Conservation (phyloP, 352 stramenopile genomes). For the Phytophthora palmivora region DNA sequence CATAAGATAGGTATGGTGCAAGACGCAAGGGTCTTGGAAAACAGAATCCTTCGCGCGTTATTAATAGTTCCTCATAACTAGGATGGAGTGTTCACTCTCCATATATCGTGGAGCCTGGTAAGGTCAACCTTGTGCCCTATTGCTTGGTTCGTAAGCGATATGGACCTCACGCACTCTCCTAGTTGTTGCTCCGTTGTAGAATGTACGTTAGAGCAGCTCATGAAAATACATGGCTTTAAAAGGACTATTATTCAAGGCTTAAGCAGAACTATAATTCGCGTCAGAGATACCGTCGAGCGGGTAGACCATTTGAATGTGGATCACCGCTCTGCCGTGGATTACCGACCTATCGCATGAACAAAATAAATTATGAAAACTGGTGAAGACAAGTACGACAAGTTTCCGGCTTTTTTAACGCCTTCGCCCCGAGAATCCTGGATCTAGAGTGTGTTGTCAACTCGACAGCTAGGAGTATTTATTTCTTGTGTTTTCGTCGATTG, state of each 20-base stretch:
- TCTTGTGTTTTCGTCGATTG: neutral
- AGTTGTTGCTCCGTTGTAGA: neutral
- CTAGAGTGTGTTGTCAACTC: conserved; percentile 1
- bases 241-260: conserved; percentile 1
- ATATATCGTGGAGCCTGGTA: conserved; percentile 3
- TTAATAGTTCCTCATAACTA: too few relatives aligned
- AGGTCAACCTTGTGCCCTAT: neutral
- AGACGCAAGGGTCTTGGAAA: too few relatives aligned
- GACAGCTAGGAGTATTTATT: conserved; percentile 10
- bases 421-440: conserved; percentile 1
- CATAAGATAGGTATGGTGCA: too few relatives aligned
- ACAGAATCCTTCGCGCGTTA: too few relatives aligned
- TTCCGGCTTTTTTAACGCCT: conserved; percentile 5
- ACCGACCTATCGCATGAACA: neutral
- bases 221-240: conserved; percentile 1
- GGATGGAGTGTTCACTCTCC: too few relatives aligned
- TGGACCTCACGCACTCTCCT: neutral
- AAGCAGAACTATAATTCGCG: conserved; percentile 1
- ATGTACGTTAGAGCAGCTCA: neutral
- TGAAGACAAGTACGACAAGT: conserved; percentile 1
- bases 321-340: neutral
- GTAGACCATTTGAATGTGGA: conserved; percentile 9
- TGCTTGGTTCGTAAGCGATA: conserved; percentile 5
- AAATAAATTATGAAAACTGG: neutral
- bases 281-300: neutral